phyloP scores from a whole-genome alignment of 2,329 filamentous ascomycete species.

The Ceratocystiopsis sp. region DNA sequence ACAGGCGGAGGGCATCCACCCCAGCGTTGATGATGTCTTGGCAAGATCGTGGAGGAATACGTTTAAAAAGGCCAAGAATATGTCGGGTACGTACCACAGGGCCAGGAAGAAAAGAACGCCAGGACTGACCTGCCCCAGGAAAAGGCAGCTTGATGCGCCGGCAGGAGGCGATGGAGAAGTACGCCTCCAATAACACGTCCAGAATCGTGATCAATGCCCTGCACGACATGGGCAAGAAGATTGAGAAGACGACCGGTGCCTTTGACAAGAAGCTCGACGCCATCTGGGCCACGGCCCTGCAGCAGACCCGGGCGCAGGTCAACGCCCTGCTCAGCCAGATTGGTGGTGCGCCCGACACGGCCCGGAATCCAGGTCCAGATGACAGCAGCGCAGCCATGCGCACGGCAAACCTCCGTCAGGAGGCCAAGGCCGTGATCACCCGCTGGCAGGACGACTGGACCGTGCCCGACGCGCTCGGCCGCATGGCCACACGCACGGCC shows the following conservation, averaged over 20 bases:
- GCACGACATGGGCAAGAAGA: not conserved
- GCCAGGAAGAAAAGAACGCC: no score
- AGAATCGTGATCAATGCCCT: slow-evolving; percentile 1
- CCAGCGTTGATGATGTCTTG: not conserved
- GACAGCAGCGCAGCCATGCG: no score
- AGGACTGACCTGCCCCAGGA: not conserved
- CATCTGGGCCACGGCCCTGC: not conserved
- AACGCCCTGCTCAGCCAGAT: no score
- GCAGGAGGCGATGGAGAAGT: not conserved
- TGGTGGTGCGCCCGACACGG: no score
- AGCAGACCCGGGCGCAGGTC: not conserved
- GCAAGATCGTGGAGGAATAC: not conserved
- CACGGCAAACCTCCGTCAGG: no score
- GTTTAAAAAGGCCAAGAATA: no score
- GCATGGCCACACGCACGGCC: not conserved
- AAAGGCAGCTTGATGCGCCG: not conserved
- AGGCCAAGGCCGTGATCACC: not conserved
- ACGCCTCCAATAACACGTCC: not conserved
- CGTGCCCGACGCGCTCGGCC: not conserved
- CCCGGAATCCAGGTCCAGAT: no score
- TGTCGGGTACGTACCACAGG: no score
- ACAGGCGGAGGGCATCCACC: not conserved
- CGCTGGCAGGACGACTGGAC: slow-evolving; percentile 2
- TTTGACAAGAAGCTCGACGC: not conserved
- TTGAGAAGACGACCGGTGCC: not conserved